phyloP scores from a whole-genome alignment of 2,329 filamentous ascomycete genomes.

The Ophiostoma quercus region DNA sequence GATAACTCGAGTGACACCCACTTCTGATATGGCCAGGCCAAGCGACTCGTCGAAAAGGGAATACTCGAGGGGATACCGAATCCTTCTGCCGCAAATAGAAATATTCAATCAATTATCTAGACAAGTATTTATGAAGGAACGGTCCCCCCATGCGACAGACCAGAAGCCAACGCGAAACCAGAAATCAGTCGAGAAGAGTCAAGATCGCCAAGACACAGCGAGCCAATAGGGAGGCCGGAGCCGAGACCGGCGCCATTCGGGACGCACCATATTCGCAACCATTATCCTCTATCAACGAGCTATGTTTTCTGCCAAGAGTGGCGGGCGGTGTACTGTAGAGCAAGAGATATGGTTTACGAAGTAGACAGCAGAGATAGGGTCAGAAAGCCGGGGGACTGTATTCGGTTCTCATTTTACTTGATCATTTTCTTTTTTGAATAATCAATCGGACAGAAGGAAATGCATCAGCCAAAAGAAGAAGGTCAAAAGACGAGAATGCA shows the following conservation, averaged over 20 bases:
- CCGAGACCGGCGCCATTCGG: background rate
- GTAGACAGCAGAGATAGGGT: background rate
- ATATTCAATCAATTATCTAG: background rate
- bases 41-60: background rate
- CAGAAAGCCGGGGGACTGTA: background rate
- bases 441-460: background rate
- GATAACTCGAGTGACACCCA: background rate
- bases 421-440: background rate
- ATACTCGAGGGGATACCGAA: background rate
- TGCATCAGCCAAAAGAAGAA: background rate
- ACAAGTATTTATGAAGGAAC: background rate
- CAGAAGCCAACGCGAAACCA: background rate
- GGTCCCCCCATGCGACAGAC: background rate
- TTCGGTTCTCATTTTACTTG: too few species aligned
- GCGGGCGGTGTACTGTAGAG: background rate
- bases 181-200: background rate
- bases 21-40: background rate
- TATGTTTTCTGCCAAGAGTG: slow-evolving; percentile 12
- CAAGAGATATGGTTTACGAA: background rate
- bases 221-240: slow-evolving; percentile 6
- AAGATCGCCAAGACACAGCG: background rate
- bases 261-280: background rate
- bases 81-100: background rate
- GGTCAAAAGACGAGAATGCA: background rate
- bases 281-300: background rate